A percentile compares a stretch with the other conserved stretches of the same genome.
Conservation (phyloP, 768 basidiomycete genomes). For the Termitomyces heimii region DNA sequence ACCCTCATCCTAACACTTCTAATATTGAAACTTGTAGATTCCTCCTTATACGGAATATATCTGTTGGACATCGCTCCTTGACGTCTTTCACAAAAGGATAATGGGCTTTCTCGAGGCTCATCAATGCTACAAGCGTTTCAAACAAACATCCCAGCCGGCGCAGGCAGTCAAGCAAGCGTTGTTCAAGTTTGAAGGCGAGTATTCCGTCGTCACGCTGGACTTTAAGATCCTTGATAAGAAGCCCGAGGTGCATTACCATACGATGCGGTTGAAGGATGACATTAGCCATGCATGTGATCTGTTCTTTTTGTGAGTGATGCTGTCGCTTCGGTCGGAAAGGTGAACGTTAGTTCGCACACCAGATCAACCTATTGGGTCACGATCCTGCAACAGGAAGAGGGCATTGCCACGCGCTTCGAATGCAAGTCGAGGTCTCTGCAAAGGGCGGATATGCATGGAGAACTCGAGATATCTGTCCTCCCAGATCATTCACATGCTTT, state of each 20-base stretch:
- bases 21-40: constrained; percentile 14
- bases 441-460: constrained; percentile 41
- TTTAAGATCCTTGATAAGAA: constrained; percentile 29
- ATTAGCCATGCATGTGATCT: constrained; percentile 29
- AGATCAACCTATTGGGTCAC: constrained; percentile 27
- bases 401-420: constrained; percentile 30
- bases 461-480: constrained; percentile 47
- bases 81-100: constrained; percentile 20
- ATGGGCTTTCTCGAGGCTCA: constrained; percentile 30
- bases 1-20: neutral
- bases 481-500: constrained; percentile 47
- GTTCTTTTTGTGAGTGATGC: constrained; percentile 24
- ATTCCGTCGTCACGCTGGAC: constrained; percentile 36
- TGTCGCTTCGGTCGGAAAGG: neutral
- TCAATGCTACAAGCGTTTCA: constrained; percentile 25
- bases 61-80: constrained; percentile 21
- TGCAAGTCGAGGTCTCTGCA: constrained; percentile 13
- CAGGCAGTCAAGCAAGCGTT: constrained; percentile 13
- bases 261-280: constrained; percentile 25
- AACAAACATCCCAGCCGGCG: constrained; percentile 3
- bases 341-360: neutral
- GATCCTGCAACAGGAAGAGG: constrained; percentile 21
- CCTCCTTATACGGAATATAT: constrained; percentile 31
- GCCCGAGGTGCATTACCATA: constrained; percentile 20
- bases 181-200: constrained; percentile 49